Evolutionary conservation across 495 filamentous ascomycete genomes (phyloP), one percentile per base, ranked within the genome.

Genomic region (Jackrogersella minutella): DNA sequence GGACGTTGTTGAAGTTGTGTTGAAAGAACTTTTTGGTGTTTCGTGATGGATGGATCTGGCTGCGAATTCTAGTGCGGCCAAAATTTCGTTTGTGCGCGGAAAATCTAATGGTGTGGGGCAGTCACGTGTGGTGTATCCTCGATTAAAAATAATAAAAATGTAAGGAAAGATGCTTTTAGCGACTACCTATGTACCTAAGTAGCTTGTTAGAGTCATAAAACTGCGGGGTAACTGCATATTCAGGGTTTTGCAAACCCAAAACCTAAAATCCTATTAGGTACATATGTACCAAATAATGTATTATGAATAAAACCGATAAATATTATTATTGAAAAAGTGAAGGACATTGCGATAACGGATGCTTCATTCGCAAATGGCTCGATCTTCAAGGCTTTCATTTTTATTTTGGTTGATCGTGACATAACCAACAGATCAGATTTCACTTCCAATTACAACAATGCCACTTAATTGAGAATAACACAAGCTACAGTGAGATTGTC

Each of bases 1-100:
- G 63, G 73, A 72, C 71, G 74, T 60, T 56, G 57, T 68, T 66
- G 53, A 58, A 50, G 60, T 51, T 66, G 63, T 66, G 66, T 68
- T 71, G 60, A 57, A 52, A 21, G 16, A 50, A 50, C 30, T 59
- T 70, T 69, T 64, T 70, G 39, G 54, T 65, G 62, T 69, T 72
- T 64, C 56, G 55, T 68, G 60, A 61, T 59, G 66, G 41, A 69
- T 72, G 64, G 58, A 73, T 69, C 64, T 66, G 55, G 39, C 64
- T 59, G 58, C 64, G 64, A 75, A 75, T 70, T 75, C 71, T 72
- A 72, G 73, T 68, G 62, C 43, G 57, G 62, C 66, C 63, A 70
- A 69, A 75, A 72, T 73, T 75, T 72, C 66, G 64, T 36, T 54
- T 70, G 64, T 74, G 72, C 73, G 72, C 66, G 72, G 43, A 74